phyloP scores from a whole-genome alignment of 306 rosid genomes.

The Prunus fruticosa region DNA sequence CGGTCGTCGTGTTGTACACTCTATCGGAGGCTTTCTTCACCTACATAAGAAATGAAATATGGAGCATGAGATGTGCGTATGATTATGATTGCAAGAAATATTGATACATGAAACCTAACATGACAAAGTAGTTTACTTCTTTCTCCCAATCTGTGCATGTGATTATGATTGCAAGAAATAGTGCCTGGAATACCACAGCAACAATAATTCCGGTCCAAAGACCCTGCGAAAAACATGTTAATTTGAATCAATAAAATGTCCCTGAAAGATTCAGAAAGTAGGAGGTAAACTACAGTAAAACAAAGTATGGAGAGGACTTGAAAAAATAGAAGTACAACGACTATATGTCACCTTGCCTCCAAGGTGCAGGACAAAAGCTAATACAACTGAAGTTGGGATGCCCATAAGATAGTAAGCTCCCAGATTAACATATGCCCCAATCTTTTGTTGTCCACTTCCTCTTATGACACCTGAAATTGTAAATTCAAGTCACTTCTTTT shows the following conservation, averaged over 20 bases:
- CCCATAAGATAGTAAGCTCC: slow-evolving; percentile 37
- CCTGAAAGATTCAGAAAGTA: neutral
- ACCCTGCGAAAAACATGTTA: slow-evolving; percentile 22
- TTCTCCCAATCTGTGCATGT: slow-evolving; percentile 26
- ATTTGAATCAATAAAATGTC: neutral
- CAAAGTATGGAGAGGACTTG: neutral
- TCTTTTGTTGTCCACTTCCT: slow-evolving; percentile 37
- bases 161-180: slow-evolving; percentile 17
- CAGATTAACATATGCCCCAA: slow-evolving; percentile 33
- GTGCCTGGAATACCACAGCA: slow-evolving; percentile 21
- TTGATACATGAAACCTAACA: neutral
- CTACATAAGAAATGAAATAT: slow-evolving; percentile 16
- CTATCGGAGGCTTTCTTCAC: slow-evolving; percentile 34
- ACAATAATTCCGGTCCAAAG: slow-evolving; percentile 33
- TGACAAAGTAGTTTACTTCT: slow-evolving; percentile 17
- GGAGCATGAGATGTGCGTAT: neutral
- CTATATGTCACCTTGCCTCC: slow-evolving; percentile 34
- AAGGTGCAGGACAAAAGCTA: slow-evolving; percentile 34
- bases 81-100: no score
- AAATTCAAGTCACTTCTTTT: neutral
- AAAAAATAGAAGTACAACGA: neutral
- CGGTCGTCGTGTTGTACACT: slow-evolving; percentile 1
- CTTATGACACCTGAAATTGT: slow-evolving; percentile 18
- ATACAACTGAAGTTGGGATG: slow-evolving; percentile 24
- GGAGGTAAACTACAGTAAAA: neutral